These are phyloP conservation scores for Parastagonospora nodorum DNA, from an alignment of 2,329 filamentous ascomycete species.

Conservation along the genomic window DNA sequence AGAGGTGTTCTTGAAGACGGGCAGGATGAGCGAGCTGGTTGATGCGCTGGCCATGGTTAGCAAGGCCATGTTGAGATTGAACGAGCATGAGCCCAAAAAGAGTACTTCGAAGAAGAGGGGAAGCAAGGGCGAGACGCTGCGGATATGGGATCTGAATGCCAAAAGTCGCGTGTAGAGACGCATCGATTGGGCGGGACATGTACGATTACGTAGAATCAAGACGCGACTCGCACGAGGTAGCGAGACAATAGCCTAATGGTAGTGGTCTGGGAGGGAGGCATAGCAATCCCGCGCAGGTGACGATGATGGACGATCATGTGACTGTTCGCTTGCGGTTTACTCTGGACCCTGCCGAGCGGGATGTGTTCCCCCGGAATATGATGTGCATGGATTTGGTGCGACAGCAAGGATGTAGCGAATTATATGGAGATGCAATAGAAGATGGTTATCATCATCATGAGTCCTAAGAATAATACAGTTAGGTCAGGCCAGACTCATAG, in stretches of 20 bases:
- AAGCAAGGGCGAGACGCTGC: constrained; percentile 48
- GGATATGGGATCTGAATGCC: constrained; percentile 50
- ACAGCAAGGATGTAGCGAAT: too few species aligned
- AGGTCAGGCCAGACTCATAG: too few species aligned
- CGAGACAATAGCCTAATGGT: background rate
- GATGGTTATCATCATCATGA: background rate
- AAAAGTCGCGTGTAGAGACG: constrained; percentile 15
- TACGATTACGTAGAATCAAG: background rate
- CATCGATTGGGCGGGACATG: background rate
- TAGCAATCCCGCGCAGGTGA: too few species aligned
- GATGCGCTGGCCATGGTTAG: constrained; percentile 74
- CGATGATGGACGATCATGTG: too few species aligned
- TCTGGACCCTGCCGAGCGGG: background rate
- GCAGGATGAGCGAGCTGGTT: constrained; percentile 53
- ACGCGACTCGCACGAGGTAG: background rate
- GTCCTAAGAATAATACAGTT: too few species aligned
- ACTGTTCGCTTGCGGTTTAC: background rate
- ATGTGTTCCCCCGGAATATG: background rate
- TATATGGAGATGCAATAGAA: background rate
- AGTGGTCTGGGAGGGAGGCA: too few species aligned
- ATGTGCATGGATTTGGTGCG: background rate
- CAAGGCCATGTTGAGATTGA: constrained; percentile 67
- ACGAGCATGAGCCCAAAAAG: constrained; percentile 43
- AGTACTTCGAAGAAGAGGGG: constrained; percentile 49
- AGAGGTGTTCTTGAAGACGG: constrained; percentile 45